Percentiles rank a stretch among this genome's conserved stretches.
Evolutionary conservation across 108 stramenopile genomes (phyloP).

Genomic region (Nannochloropsis oceanica): DNA sequence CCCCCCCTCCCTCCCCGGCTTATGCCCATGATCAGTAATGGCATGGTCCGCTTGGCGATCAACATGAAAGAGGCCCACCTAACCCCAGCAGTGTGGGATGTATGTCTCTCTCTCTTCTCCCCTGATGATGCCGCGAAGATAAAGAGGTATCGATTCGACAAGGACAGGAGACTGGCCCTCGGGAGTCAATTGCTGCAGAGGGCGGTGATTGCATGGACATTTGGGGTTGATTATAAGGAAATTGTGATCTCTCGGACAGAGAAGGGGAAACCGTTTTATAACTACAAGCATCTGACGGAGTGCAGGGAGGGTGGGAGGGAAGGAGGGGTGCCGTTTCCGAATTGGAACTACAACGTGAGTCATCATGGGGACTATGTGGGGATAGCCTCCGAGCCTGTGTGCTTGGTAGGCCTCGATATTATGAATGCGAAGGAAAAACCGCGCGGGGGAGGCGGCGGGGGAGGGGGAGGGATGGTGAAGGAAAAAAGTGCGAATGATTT

Average conservation of each 20-base stretch:
- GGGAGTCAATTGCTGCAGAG: constrained; percentile 21
- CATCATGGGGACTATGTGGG: constrained; percentile 35
- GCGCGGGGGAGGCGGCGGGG: neutral
- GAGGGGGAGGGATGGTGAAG: too few relatives aligned
- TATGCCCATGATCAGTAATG: neutral
- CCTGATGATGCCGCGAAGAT: neutral
- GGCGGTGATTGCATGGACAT: constrained; percentile 3
- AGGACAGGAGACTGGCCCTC: constrained; percentile 4
- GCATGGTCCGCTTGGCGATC: neutral
- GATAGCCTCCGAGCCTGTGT: constrained; percentile 28
- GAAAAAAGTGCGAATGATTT: neutral
- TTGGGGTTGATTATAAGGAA: neutral
- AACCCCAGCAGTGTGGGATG: neutral
- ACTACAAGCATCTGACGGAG: neutral
- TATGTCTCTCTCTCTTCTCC: neutral
- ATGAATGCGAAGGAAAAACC: neutral
- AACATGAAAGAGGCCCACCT: neutral
- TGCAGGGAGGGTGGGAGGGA: neutral
- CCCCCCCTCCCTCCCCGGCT: neutral
- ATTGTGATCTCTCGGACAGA: neutral
- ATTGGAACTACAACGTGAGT: constrained; percentile 42
- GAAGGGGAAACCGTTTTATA: constrained; percentile 16
- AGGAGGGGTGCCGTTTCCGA: neutral
- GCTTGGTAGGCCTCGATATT: constrained; percentile 9
- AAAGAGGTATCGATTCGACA: neutral